Evolutionary conservation across 192 early-diverging fungal genomes (phyloP).

Genomic region (Podila verticillata): DNA sequence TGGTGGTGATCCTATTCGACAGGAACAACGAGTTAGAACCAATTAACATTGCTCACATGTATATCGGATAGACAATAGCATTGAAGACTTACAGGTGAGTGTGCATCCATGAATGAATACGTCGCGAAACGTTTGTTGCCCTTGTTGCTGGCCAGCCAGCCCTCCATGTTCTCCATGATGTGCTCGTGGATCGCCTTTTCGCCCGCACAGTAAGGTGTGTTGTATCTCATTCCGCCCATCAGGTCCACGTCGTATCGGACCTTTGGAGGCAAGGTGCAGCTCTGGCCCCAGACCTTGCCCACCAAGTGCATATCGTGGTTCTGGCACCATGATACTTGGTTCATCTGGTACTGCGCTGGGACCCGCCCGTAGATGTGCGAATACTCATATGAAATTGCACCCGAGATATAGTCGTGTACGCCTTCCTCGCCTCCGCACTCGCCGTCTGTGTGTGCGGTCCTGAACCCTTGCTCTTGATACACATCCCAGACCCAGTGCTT

Average conservation of each 20-base stretch:
- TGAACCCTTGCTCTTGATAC: conserved; percentile 49
- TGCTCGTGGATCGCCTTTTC: conserved; percentile 44
- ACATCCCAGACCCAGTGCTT: conserved; percentile 52
- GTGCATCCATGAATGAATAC: conserved; percentile 49
- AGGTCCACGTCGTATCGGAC: conserved; percentile 23
- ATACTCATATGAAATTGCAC: conserved; percentile 34
- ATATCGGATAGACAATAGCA: neutral
- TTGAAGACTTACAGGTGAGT: conserved; percentile 35
- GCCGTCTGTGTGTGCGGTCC: conserved; percentile 48
- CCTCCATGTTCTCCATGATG: conserved; percentile 46
- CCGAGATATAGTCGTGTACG: conserved; percentile 23
- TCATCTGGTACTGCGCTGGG: conserved; percentile 48
- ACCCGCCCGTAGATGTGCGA: conserved; percentile 9
- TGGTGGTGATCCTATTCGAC: conserved; percentile 34
- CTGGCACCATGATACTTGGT: conserved; percentile 32
- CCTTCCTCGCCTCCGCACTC: conserved; percentile 47
- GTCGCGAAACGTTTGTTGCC: conserved; percentile 37
- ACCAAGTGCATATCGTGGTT: conserved; percentile 42
- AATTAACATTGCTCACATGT: neutral
- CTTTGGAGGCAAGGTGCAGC: conserved; percentile 18
- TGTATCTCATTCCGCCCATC: conserved; percentile 50
- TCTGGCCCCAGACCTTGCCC: conserved; percentile 29
- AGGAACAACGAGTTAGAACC: neutral
- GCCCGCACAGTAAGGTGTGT: conserved; percentile 48
- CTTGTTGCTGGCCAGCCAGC: conserved; percentile 31